Conservation (phyloP, 2,329 filamentous ascomycete genomes). For the Fusarium algeriense region DNA sequence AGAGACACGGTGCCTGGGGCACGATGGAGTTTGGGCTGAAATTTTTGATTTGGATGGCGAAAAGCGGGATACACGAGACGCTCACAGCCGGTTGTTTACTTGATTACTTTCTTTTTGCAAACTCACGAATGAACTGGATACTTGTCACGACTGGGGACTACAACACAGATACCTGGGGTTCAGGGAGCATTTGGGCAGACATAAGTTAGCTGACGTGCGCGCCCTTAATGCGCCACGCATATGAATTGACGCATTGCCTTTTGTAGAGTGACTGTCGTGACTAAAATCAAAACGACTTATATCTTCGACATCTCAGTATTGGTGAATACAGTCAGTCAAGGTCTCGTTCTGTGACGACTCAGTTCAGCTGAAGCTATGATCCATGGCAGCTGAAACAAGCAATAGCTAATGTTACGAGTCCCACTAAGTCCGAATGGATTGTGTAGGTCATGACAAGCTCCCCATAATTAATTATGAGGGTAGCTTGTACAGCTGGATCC, state of each 20-base stretch:
- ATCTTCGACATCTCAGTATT: background rate
- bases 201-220: constrained; percentile 2
- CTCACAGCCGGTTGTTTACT: constrained; percentile 29
- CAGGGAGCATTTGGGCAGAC: constrained; percentile 32
- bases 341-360: background rate
- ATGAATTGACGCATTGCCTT: constrained; percentile 36
- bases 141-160: constrained; percentile 22
- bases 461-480: constrained; percentile 18
- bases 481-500: constrained; percentile 17
- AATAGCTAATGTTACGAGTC: constrained; percentile 11
- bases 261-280: constrained; percentile 1
- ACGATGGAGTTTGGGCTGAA: constrained; percentile 33
- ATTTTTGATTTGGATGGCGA: constrained; percentile 38
- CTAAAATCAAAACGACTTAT: background rate
- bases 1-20: constrained; percentile 21
- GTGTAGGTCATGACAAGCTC: constrained; percentile 27
- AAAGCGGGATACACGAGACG: constrained; percentile 44
- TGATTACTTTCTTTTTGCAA: constrained; percentile 5
- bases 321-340: background rate
- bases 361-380: constrained; percentile 11
- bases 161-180: constrained; percentile 42
- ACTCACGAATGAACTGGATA: constrained; percentile 15
- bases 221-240: constrained; percentile 27
- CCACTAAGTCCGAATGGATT: constrained; percentile 2
- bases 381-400: constrained; percentile 35